Conservation (phyloP, 257 asterid species). For the Verbena officinalis region DNA sequence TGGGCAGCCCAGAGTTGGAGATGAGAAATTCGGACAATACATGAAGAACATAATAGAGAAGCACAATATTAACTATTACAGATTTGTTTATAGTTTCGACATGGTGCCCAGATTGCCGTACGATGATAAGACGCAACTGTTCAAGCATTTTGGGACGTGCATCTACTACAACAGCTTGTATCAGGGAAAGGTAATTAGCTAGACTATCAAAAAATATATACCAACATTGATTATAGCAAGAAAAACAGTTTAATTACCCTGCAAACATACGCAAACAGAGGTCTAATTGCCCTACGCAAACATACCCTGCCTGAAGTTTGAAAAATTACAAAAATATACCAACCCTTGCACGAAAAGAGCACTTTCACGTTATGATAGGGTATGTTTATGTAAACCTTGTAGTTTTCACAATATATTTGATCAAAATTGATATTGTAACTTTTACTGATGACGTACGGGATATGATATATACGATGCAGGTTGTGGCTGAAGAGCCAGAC, state of each 20-base stretch:
- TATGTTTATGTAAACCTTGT: too few relatives aligned
- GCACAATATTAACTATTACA: conserved; percentile 24
- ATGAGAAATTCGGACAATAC: conserved; percentile 38
- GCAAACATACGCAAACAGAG: too few relatives aligned
- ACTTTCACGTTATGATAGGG: too few relatives aligned
- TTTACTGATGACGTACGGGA: too few relatives aligned
- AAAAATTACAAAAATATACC: too few relatives aligned
- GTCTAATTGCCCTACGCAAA: too few relatives aligned
- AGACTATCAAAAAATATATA: too few relatives aligned
- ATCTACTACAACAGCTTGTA: conserved; percentile 55
- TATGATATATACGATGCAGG: conserved; percentile 32
- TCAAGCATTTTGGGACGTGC: conserved; percentile 65
- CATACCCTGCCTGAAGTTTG: too few relatives aligned
- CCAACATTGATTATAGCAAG: neutral
- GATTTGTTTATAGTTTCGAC: conserved; percentile 51
- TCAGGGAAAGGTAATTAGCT: conserved; percentile 35
- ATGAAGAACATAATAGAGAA: conserved; percentile 32
- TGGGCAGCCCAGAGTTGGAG: conserved; percentile 64
- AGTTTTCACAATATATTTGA: too few relatives aligned
- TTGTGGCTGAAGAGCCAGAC: conserved; percentile 54
- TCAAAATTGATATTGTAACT: too few relatives aligned
- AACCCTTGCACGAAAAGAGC: too few relatives aligned
- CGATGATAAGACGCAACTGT: conserved; percentile 50
- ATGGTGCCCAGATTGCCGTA: conserved; percentile 60
- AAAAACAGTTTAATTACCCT: too few relatives aligned